phyloP scores from a whole-genome alignment of 2,329 filamentous ascomycete species.

The Pseudogymnoascus sp. region DNA sequence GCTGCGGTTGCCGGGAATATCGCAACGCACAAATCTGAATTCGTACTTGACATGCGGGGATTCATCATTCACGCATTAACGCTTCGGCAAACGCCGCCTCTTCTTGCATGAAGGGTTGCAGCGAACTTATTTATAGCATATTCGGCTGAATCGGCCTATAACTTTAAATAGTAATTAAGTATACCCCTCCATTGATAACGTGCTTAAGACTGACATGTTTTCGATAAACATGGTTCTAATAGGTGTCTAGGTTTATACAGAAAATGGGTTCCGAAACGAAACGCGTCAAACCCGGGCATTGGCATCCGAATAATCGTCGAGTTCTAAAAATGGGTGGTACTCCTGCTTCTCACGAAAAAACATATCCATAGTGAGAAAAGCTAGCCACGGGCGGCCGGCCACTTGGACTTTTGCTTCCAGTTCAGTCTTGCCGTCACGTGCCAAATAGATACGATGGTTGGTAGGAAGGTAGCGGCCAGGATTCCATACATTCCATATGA shows the following conservation, averaged over 20 bases:
- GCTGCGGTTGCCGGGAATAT: background rate
- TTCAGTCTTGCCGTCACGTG: constrained; percentile 38
- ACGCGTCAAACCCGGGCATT: background rate
- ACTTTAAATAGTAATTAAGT: background rate
- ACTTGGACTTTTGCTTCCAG: constrained; percentile 38
- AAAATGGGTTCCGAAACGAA: background rate
- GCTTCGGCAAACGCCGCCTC: background rate
- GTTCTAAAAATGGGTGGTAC: background rate
- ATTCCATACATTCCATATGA: constrained; percentile 40
- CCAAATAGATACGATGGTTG: constrained; percentile 37
- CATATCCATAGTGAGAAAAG: constrained; percentile 12
- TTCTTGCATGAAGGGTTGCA: background rate
- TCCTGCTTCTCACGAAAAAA: constrained; percentile 11
- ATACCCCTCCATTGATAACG: background rate
- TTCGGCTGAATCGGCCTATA: background rate
- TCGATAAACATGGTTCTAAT: background rate
- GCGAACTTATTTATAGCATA: background rate
- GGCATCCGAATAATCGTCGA: background rate
- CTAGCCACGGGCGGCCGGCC: constrained; percentile 29
- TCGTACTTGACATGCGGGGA: background rate
- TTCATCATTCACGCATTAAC: background rate
- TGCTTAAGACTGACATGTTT: background rate
- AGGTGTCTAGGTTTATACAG: background rate
- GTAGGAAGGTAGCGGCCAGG: constrained; percentile 40
- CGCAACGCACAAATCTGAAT: background rate